Evolutionary conservation across 2,329 filamentous ascomycete species (phyloP).

Genomic region (Sporothrix dimorphospora): DNA sequence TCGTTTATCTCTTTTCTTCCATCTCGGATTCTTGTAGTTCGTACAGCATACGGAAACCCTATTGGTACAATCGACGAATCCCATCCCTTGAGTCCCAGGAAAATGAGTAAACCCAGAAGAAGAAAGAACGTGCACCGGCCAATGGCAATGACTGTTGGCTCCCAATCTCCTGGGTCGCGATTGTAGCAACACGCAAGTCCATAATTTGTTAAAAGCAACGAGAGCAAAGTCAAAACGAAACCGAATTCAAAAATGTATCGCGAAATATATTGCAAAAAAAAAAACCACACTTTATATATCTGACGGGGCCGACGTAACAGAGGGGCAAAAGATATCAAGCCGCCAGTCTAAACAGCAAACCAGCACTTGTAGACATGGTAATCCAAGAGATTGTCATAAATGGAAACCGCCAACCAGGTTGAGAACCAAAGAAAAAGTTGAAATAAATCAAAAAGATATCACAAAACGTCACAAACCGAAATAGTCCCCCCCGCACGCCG

Average conservation of each 20-base stretch:
- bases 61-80: not conserved
- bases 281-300: not conserved
- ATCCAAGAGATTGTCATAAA: not conserved
- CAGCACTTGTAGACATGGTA: not conserved
- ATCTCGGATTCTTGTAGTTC: not conserved
- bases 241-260: conserved; percentile 13
- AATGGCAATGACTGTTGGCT: not conserved
- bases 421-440: not conserved
- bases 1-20: not conserved
- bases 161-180: not conserved
- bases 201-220: not conserved
- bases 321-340: not conserved
- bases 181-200: not conserved
- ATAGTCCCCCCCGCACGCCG: not conserved
- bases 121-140: not conserved
- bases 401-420: not conserved
- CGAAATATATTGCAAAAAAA: conserved; percentile 7
- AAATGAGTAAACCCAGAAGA: not conserved
- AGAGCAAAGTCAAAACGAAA: no score
- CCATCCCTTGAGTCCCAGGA: not conserved
- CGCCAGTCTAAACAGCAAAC: conserved; percentile 13
- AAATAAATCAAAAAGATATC: conserved; percentile 3
- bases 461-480: conserved; percentile 4
- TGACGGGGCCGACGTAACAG: not conserved
- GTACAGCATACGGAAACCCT: not conserved